Conservation (phyloP, 140 eudicot species). For the Stevia rebaudiana region DNA sequence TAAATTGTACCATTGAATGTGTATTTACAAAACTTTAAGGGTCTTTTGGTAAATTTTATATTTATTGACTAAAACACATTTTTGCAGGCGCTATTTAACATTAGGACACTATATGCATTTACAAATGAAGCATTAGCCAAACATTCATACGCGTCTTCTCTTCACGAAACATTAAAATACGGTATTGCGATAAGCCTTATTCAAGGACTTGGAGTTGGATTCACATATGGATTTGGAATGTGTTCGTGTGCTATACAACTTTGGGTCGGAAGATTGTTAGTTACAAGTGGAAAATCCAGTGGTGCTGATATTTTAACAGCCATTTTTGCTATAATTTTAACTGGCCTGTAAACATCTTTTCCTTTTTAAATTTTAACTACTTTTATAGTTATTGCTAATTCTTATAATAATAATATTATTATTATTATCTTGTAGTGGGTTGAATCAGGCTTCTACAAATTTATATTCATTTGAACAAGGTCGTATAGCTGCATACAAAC, state of each 20-base stretch:
- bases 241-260: conserved; percentile 68
- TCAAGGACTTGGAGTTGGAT: conserved; percentile 61
- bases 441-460: conserved; percentile 49
- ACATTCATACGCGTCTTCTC: conserved; percentile 54
- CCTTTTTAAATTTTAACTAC: neutral
- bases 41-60: neutral
- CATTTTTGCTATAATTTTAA: conserved; percentile 41
- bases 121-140: conserved; percentile 66
- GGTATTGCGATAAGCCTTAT: conserved; percentile 54
- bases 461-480: conserved; percentile 57
- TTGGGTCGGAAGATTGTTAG: conserved; percentile 52
- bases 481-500: conserved; percentile 62
- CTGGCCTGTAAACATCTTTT: conserved; percentile 50
- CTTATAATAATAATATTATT: too few species aligned
- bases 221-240: conserved; percentile 56
- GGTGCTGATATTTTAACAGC: conserved; percentile 56
- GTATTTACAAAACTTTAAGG: neutral
- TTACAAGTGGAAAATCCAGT: conserved; percentile 40
- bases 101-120: conserved; percentile 49
- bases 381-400: conserved; percentile 14
- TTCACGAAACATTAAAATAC: conserved; percentile 51
- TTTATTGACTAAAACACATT: neutral
- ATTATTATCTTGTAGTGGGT: conserved; percentile 35
- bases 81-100: conserved; percentile 53
- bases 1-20: neutral